Base-by-base conservation (phyloP, 2,329 filamentous ascomycete species). In the Parastagonospora nodorum region DNA sequence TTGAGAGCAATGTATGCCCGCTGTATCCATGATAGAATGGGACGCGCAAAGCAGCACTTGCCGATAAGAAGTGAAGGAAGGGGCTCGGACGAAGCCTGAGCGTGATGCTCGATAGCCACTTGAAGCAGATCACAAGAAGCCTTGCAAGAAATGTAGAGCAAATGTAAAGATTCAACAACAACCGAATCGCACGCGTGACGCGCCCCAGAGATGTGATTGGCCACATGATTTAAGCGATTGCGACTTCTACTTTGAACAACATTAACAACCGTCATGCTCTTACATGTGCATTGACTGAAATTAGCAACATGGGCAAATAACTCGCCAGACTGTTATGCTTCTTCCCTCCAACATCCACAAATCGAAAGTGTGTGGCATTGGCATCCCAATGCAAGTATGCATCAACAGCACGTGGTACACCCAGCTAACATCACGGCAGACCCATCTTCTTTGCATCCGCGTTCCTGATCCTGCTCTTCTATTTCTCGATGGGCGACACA, bases 361-460 rank as follows among this genome's bases (percentile, higher is more conserved):
- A 32, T 30, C 28, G 16, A 43, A 19, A 42, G 35, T 56, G 10
- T 50, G 29, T 36, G 43, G 51, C 27, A 10, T 56, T 16, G 50
- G 42, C 9, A 50, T 53, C 12, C 43, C 50, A 3, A 6, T 56
- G 57, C 53, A 51, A 42, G 42, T 32, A 28, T 9, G 7, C 35
- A 16, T n/a, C 15, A 16, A n/a, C 35, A 37, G 14, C 14, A 10
- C 30, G 30, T 32, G 30, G n/a, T n/a, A 11, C 8, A 10, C 16
- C 8, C 12, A n/a, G 15, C 41, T 49, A 38, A 44, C 27, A 15
- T 11, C 15, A 33, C 8, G 15, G 2, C 19, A 63, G 63, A 38
- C 55, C 57, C 8, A 48, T 64, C 8, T 51, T 63, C 36, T 39
- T 61, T 38, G 5, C 54, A 2, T 60, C 50, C 3, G 40, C 45